A percentile compares a stretch with the other conserved stretches of the same genome.
Evolutionary conservation across 176 grass and related monocot genomes (phyloP).

Genomic region (Zizania latifolia): DNA sequence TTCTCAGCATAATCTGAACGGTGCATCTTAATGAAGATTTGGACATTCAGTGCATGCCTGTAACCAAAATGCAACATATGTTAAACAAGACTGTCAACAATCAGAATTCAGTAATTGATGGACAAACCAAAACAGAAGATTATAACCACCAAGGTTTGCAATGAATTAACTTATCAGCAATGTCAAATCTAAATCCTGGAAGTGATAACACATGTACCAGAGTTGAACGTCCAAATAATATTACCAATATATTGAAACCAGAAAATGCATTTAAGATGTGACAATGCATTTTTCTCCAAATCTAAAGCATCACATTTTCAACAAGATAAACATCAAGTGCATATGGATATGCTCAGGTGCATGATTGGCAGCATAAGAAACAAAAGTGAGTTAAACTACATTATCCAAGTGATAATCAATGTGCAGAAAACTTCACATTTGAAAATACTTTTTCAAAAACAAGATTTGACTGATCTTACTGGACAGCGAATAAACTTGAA

Average conservation of each 20-base stretch:
- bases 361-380: neutral
- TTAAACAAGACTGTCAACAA: neutral
- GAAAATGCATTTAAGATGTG: neutral
- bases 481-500: neutral
- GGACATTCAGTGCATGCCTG: conserved; percentile 61
- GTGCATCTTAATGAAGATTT: conserved; percentile 76
- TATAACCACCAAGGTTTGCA: neutral
- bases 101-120: neutral
- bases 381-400: neutral
- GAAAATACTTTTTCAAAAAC: neutral
- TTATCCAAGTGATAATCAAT: neutral
- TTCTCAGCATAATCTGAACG: conserved; percentile 75
- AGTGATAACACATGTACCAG: neutral
- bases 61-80: conserved; percentile 18
- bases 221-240: neutral
- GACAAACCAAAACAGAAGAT: neutral
- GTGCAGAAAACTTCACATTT: neutral
- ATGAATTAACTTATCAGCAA: neutral
- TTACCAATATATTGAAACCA: neutral
- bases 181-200: neutral
- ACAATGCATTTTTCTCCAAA: neutral
- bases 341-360: too few relatives aligned
- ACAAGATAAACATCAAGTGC: conserved; percentile 5
- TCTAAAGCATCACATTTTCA: neutral
- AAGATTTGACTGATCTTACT: neutral